A percentile compares a stretch with the other conserved stretches of the same genome.
These are phyloP conservation scores for Lasiodiplodia sp. DNA, from an alignment of 2,329 filamentous ascomycete species.

Conservation along the genomic window DNA sequence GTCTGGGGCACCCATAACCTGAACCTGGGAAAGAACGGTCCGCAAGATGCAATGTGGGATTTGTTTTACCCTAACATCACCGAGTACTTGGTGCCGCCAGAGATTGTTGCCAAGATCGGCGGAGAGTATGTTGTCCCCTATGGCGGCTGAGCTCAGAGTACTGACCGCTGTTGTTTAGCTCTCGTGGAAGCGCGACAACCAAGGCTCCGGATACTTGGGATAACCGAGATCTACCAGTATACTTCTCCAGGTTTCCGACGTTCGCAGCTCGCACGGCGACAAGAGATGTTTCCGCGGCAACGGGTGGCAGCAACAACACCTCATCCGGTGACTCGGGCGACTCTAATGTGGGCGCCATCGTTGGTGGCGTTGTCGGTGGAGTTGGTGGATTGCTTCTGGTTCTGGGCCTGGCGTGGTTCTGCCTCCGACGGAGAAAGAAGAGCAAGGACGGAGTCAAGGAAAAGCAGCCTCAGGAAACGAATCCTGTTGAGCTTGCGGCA, in stretches of 20 bases:
- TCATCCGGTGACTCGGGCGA: conserved; percentile 32
- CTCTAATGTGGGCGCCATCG: conserved; percentile 47
- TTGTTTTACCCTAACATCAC: conserved; percentile 59
- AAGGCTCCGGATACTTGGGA: conserved; percentile 59
- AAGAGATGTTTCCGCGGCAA: conserved; percentile 47
- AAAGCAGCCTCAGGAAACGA: conserved; percentile 35
- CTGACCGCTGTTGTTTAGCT: conserved; percentile 39
- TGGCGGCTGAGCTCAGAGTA: background rate
- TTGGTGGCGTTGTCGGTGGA: conserved; percentile 51
- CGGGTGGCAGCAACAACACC: conserved; percentile 32
- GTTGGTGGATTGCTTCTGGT: conserved; percentile 43
- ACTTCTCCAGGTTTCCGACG: conserved; percentile 61
- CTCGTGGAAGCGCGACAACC: conserved; percentile 62
- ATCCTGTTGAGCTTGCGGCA: conserved; percentile 41
- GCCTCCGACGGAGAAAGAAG: conserved; percentile 47
- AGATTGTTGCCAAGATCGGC: conserved; percentile 57
- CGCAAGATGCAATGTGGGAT: conserved; percentile 58
- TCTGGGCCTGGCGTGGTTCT: conserved; percentile 44
- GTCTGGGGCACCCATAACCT: conserved; percentile 65
- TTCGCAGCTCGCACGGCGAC: conserved; percentile 60
- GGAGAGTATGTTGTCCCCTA: conserved; percentile 41
- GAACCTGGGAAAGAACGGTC: conserved; percentile 60
- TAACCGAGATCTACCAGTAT: conserved; percentile 59
- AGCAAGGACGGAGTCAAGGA: conserved; percentile 35
- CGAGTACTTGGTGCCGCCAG: conserved; percentile 62